Conservation (phyloP, 2,329 filamentous ascomycete species). For the Calonectria hawksworthii region DNA sequence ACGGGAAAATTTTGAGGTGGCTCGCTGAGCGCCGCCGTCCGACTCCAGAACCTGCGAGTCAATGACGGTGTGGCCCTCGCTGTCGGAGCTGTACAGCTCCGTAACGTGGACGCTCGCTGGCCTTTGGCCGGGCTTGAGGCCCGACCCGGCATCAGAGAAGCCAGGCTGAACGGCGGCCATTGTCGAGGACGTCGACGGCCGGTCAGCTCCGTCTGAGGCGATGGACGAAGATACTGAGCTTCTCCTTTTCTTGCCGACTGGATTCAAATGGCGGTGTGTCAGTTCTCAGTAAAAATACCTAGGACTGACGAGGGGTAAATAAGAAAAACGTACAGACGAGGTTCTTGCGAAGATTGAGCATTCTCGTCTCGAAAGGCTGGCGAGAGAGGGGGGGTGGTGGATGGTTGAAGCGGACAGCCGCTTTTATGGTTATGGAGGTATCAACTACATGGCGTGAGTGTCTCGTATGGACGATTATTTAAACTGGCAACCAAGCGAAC, state of each 20-base stretch:
- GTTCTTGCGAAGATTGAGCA: constrained; percentile 20
- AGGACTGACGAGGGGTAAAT: neutral
- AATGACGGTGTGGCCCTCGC: constrained; percentile 11
- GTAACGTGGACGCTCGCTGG: neutral
- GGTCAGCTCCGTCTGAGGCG: constrained; percentile 4
- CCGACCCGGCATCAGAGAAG: neutral
- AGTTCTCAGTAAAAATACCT: neutral
- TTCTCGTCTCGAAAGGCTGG: constrained; percentile 19
- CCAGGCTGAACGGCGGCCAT: constrained; percentile 17
- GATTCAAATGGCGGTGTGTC: neutral
- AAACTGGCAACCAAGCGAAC: neutral
- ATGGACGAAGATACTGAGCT: constrained; percentile 17
- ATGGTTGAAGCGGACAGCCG: constrained; percentile 1
- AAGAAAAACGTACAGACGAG: constrained; percentile 8
- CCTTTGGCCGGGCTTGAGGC: neutral
- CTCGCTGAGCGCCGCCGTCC: constrained; percentile 21
- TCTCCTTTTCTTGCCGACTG: constrained; percentile 25
- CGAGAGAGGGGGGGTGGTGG: neutral
- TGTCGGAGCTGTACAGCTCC: constrained; percentile 14
- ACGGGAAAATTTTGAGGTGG: neutral
- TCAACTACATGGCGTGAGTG: neutral
- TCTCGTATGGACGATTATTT: constrained; percentile 3
- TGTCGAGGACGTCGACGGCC: neutral
- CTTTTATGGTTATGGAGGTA: neutral
- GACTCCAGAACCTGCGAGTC: neutral